phyloP scores from a whole-genome alignment of 2,329 filamentous ascomycete species.

The Ramularia endophylla region DNA sequence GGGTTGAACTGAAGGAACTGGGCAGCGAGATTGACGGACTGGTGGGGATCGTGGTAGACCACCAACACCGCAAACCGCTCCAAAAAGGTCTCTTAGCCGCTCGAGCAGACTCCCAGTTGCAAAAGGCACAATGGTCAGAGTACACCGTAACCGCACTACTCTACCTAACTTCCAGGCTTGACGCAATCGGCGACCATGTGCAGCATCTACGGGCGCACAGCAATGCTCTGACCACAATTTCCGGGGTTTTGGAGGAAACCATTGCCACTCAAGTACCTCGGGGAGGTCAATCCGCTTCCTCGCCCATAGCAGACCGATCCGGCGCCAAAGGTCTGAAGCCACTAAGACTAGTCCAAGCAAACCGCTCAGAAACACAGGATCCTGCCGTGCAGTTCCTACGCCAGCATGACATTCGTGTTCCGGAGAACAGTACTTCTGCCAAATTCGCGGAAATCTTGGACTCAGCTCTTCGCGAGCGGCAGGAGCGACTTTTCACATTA shows the following conservation, averaged over 20 bases:
- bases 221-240: conserved; percentile 18
- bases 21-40: conserved; percentile 65
- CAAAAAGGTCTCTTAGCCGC: conserved; percentile 36
- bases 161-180: conserved; percentile 34
- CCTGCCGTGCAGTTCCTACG: conserved; percentile 25
- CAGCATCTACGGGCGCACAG: conserved; percentile 26
- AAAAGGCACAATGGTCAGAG: conserved; percentile 37
- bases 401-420: conserved; percentile 23
- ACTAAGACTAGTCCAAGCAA: conserved; percentile 27
- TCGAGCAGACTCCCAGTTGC: conserved; percentile 30
- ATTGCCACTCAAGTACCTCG: conserved; percentile 11
- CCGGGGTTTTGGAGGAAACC: conserved; percentile 17
- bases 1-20: conserved; percentile 62
- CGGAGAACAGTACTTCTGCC: conserved; percentile 10
- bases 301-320: conserved; percentile 2
- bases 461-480: conserved; percentile 28
- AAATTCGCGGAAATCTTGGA: conserved; percentile 24
- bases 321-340: conserved; percentile 25
- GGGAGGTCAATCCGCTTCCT: conserved; percentile 4
- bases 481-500: conserved; percentile 32
- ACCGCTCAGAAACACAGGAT: conserved; percentile 26
- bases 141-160: conserved; percentile 39
- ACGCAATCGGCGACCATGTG: conserved; percentile 23
- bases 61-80: conserved; percentile 60
- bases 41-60: conserved; percentile 64